A percentile compares a stretch with the other conserved stretches of the same genome.
Conservation (phyloP, 1,284 basidiomycete genomes). For the Singerocomus rubriflavus region DNA sequence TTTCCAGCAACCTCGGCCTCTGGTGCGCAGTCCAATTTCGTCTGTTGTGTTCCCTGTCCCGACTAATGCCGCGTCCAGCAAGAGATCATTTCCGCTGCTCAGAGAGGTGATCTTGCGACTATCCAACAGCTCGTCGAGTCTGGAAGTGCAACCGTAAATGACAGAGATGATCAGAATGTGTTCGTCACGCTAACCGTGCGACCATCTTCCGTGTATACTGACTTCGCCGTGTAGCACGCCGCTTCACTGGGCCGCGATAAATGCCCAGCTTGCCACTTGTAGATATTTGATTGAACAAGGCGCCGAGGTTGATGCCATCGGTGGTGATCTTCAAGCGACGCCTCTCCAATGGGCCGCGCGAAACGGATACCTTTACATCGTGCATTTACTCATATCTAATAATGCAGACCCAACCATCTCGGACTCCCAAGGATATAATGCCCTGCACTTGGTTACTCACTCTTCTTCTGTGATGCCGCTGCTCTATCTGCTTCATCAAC, state of each 20-base stretch:
- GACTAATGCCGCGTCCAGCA: constrained; percentile 22
- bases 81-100: constrained; percentile 83
- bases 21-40: constrained; percentile 16
- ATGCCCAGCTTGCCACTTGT: constrained; percentile 79
- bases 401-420: constrained; percentile 89
- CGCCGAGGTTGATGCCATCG: constrained; percentile 92
- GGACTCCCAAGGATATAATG: constrained; percentile 96
- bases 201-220: background rate
- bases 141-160: constrained; percentile 71
- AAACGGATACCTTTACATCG: constrained; percentile 93
- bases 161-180: constrained; percentile 88
- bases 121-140: constrained; percentile 72
- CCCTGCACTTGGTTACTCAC: constrained; percentile 93
- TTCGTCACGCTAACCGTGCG: constrained; percentile 18
- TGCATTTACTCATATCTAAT: constrained; percentile 86
- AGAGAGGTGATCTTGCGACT: constrained; percentile 77
- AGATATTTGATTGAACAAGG: constrained; percentile 86
- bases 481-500: constrained; percentile 89
- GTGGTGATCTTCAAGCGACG: constrained; percentile 94
- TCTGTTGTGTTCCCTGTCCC: background rate
- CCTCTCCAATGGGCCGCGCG: constrained; percentile 98
- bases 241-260: constrained; percentile 96
- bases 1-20: constrained; percentile 22
- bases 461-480: constrained; percentile 93
- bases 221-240: constrained; percentile 52